phyloP scores from a whole-genome alignment of 2,329 filamentous ascomycete species.

The Pseudomassariella vexata region DNA sequence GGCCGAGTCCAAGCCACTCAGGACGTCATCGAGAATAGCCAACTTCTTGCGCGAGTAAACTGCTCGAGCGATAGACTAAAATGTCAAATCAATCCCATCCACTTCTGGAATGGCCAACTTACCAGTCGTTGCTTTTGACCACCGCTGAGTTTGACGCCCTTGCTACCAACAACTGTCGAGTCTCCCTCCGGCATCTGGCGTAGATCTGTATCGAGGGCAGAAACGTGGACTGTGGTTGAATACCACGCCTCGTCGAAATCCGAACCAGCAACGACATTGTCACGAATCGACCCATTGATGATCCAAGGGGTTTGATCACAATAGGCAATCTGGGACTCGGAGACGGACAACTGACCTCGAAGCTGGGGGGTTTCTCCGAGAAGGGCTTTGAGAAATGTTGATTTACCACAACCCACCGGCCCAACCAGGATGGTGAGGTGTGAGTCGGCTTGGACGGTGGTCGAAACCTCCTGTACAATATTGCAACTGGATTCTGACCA shows the following conservation, averaged over 20 bases:
- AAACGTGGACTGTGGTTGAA: constrained; percentile 9
- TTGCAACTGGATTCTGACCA: constrained; percentile 1
- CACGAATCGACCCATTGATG: constrained; percentile 12
- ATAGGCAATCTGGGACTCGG: constrained; percentile 8
- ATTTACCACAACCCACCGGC: constrained; percentile 9
- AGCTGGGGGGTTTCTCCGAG: constrained; percentile 5
- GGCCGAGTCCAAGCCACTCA: constrained; percentile 12
- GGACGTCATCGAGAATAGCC: constrained; percentile 14
- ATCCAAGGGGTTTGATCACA: constrained; percentile 15
- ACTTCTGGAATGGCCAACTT: no score
- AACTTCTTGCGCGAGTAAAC: constrained; percentile 11
- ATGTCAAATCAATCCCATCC: background rate
- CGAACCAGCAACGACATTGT: constrained; percentile 12
- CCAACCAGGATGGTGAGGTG: constrained; percentile 7
- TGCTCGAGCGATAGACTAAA: constrained; percentile 13
- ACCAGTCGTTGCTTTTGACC: constrained; percentile 17
- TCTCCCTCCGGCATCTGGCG: constrained; percentile 16
- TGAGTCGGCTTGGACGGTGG: background rate
- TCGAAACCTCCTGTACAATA: constrained; percentile 1
- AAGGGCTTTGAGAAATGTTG: constrained; percentile 8
- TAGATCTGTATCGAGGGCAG: constrained; percentile 12
- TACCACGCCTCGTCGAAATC: constrained; percentile 12
- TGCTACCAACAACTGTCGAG: constrained; percentile 18
- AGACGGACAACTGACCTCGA: constrained; percentile 3
- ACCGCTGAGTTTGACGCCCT: constrained; percentile 21